These are phyloP conservation scores for Casuarina equisetifolia DNA, from an alignment of 306 rosid genomes.

Conservation along the genomic window DNA sequence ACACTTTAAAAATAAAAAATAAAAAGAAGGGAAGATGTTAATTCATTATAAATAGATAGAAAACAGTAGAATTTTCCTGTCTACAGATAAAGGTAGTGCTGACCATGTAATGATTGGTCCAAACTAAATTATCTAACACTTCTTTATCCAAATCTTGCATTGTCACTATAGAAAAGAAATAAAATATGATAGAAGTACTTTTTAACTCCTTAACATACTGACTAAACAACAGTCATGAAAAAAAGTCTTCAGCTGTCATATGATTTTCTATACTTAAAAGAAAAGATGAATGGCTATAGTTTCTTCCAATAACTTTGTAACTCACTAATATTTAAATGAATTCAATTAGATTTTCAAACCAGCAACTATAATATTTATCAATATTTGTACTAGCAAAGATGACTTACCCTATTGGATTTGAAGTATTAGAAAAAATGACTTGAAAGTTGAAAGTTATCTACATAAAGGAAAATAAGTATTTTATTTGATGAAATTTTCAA, in stretches of 20 bases:
- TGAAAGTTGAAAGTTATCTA: constrained; percentile 4
- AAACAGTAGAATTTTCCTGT: not conserved
- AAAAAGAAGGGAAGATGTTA: constrained; percentile 14
- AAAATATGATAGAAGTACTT: constrained; percentile 11
- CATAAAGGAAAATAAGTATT: not conserved
- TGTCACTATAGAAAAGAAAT: constrained; percentile 10
- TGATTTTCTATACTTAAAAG: not conserved
- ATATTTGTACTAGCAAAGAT: not conserved
- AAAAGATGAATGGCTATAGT: not conserved
- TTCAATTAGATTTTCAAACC: not conserved
- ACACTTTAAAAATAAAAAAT: not conserved
- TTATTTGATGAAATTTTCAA: not conserved
- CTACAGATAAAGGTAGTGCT: constrained; percentile 19
- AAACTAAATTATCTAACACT: constrained; percentile 28
- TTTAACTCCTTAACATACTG: constrained; percentile 4
- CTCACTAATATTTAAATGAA: not conserved
- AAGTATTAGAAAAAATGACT: constrained; percentile 7
- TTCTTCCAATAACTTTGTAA: not conserved
- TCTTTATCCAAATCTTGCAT: constrained; percentile 16
- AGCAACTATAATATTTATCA: not conserved
- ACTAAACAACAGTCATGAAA: not conserved
- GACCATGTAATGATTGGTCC: constrained; percentile 27
- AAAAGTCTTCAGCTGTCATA: not conserved
- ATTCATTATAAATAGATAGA: constrained; percentile 8
- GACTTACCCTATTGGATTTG: not conserved